Evolutionary conservation across 2,329 filamentous ascomycete genomes (phyloP).

Genomic region (Trichoderma polysporum): DNA sequence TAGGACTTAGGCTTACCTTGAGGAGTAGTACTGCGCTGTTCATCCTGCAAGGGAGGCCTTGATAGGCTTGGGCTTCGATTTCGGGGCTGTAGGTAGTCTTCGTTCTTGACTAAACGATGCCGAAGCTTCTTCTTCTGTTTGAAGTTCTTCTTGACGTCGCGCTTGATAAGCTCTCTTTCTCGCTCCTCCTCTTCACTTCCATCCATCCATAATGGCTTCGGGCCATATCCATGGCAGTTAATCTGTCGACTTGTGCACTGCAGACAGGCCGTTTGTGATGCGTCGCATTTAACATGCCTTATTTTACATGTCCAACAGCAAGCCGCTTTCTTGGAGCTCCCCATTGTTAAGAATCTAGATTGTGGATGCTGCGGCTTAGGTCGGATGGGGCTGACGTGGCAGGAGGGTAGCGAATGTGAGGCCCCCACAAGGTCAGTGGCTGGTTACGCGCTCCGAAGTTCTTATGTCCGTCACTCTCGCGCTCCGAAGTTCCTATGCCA

Average conservation of each 20-base stretch:
- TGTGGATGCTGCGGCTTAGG: too few relatives aligned
- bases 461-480: too few relatives aligned
- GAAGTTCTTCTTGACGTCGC: background rate
- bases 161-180: background rate
- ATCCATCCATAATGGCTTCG: background rate
- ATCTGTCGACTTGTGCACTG: background rate
- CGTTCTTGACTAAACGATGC: too few relatives aligned
- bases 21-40: too few relatives aligned
- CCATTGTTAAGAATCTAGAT: background rate
- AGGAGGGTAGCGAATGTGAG: too few relatives aligned
- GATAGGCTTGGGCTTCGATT: too few relatives aligned
- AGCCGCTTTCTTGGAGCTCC: background rate
- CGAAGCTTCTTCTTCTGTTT: background rate
- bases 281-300: background rate
- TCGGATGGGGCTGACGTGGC: too few relatives aligned
- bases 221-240: background rate
- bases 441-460: too few relatives aligned
- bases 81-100: too few relatives aligned
- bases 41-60: too few relatives aligned
- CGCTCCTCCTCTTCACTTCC: background rate
- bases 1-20: too few relatives aligned
- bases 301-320: background rate
- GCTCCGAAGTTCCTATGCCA: background rate
- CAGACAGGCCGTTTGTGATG: background rate
- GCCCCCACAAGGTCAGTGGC: too few relatives aligned